phyloP scores from a whole-genome alignment of 1,284 basidiomycete species.

The Ustanciosporium gigantosporum region DNA sequence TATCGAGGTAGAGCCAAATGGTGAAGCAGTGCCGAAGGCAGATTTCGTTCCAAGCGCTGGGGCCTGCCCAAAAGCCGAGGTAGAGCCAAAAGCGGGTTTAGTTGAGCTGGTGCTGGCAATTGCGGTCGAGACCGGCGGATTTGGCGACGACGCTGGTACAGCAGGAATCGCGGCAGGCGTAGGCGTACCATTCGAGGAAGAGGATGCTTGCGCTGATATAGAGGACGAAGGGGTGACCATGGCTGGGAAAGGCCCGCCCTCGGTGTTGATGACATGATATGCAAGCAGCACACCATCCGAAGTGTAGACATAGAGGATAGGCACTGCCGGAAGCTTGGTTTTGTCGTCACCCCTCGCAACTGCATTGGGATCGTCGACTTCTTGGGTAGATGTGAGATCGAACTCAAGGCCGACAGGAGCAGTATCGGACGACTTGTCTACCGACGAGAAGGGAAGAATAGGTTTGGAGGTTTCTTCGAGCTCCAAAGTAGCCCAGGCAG shows the following conservation, averaged over 20 bases:
- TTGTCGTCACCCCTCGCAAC: constrained; percentile 63
- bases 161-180: constrained; percentile 1
- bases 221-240: constrained; percentile 53
- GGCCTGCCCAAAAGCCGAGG: constrained; percentile 57
- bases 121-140: not conserved
- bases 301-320: constrained; percentile 75
- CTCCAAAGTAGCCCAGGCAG: constrained; percentile 72
- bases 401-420: constrained; percentile 71
- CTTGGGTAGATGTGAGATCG: constrained; percentile 70
- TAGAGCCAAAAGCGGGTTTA: constrained; percentile 49
- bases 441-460: constrained; percentile 67
- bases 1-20: constrained; percentile 43
- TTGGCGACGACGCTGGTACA: constrained; percentile 2
- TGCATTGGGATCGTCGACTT: constrained; percentile 67
- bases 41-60: constrained; percentile 33
- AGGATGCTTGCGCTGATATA: constrained; percentile 2
- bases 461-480: constrained; percentile 75
- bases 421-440: constrained; percentile 75
- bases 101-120: constrained; percentile 4
- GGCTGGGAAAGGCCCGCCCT: constrained; percentile 61
- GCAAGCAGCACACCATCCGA: constrained; percentile 78
- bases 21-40: constrained; percentile 29
- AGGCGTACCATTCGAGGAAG: not conserved
- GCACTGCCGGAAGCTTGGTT: constrained; percentile 64
- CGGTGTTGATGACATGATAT: constrained; percentile 73